Conservation (phyloP, 2,329 filamentous ascomycete species). For the Aspergillus niger region DNA sequence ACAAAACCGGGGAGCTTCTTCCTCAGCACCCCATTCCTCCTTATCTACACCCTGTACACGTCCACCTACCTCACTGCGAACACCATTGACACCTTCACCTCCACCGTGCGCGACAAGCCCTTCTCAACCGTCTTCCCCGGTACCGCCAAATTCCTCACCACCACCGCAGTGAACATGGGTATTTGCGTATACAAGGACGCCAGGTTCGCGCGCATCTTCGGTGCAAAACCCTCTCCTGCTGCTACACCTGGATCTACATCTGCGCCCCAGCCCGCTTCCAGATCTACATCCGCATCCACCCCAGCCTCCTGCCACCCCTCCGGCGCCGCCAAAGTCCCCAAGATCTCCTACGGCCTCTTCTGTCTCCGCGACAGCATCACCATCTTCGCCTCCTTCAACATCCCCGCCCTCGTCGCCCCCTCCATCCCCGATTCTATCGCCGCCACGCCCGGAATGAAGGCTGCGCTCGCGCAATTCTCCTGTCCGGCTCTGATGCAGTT, state of each 20-base stretch:
- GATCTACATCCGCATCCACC: slow-evolving; percentile 15
- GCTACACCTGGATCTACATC: slow-evolving; percentile 21
- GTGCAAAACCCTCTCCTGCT: slow-evolving; percentile 54
- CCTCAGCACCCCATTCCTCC: slow-evolving; percentile 50
- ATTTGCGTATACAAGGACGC: slow-evolving; percentile 89
- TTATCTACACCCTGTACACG: slow-evolving; percentile 69
- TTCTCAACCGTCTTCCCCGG: slow-evolving; percentile 69
- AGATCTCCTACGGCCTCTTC: slow-evolving; percentile 76
- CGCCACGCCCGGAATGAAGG: slow-evolving; percentile 48
- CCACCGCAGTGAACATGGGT: slow-evolving; percentile 77
- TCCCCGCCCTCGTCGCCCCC: slow-evolving; percentile 77
- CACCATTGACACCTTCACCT: slow-evolving; percentile 75
- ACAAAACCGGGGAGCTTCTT: slow-evolving; percentile 47
- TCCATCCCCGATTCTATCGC: slow-evolving; percentile 59
- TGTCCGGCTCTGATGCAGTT: slow-evolving; percentile 80
- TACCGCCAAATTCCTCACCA: slow-evolving; percentile 76
- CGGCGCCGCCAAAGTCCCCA: slow-evolving; percentile 57
- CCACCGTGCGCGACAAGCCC: slow-evolving; percentile 61
- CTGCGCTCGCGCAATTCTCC: slow-evolving; percentile 73
- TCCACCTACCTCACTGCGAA: slow-evolving; percentile 91
- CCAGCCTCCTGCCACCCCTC: slow-evolving; percentile 22
- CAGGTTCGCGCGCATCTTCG: slow-evolving; percentile 80
- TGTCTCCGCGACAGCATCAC: slow-evolving; percentile 81
- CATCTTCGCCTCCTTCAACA: slow-evolving; percentile 89
- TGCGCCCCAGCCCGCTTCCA: not conserved